phyloP scores from a whole-genome alignment of 2,329 filamentous ascomycete species.

The Ophiostoma sp. region DNA sequence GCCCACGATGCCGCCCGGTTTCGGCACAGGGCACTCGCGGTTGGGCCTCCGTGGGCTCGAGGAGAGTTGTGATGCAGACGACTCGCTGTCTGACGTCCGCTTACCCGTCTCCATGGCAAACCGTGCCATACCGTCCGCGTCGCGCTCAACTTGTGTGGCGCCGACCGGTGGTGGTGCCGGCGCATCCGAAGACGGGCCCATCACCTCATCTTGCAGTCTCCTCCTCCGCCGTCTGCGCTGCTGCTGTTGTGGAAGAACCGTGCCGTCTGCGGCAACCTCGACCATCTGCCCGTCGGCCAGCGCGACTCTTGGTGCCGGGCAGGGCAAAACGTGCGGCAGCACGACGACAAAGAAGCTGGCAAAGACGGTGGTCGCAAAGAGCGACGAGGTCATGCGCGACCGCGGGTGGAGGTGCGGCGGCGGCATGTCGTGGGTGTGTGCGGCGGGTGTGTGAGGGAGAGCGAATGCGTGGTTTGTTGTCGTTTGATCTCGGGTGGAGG shows the following conservation, averaged over 20 bases:
- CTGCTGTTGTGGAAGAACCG: background rate
- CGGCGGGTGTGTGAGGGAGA: background rate
- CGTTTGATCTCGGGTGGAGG: background rate
- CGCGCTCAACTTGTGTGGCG: constrained; percentile 41
- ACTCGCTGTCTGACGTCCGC: background rate
- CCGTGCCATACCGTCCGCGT: constrained; percentile 50
- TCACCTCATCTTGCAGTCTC: constrained; percentile 5
- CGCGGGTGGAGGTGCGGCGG: constrained; percentile 89
- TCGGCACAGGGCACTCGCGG: constrained; percentile 88
- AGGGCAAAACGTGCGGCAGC: constrained; percentile 86
- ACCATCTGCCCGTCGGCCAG: constrained; percentile 67
- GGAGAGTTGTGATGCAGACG: background rate
- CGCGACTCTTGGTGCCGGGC: constrained; percentile 74
- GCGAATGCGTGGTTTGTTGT: background rate
- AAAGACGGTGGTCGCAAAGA: constrained; percentile 90
- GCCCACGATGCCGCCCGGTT: constrained; percentile 67
- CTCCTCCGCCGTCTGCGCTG: constrained; percentile 47
- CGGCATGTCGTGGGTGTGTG: constrained; percentile 58
- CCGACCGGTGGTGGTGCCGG: background rate
- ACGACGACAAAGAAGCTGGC: constrained; percentile 91
- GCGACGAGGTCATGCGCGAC: constrained; percentile 87
- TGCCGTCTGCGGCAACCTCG: constrained; percentile 47
- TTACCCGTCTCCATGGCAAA: constrained; percentile 43
- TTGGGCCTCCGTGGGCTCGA: constrained; percentile 42
- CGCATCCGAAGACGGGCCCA: background rate